These are phyloP conservation scores for Yamadazyma endophytica DNA, from an alignment of 805 yeast genomes.

Conservation along the genomic window DNA sequence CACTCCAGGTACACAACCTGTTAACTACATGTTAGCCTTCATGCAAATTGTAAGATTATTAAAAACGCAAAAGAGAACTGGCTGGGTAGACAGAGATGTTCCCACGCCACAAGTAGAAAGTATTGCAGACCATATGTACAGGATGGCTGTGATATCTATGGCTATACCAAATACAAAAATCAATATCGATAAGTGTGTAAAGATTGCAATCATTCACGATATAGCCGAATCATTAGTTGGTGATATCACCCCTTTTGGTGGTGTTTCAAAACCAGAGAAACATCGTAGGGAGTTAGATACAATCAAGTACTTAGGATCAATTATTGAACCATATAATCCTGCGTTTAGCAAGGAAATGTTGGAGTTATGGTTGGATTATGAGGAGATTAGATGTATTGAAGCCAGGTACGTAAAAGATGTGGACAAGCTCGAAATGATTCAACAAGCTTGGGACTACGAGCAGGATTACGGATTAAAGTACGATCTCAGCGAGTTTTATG, in stretches of 20 bases:
- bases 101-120: conserved; percentile 56
- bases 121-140: conserved; percentile 93
- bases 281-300: conserved; percentile 76
- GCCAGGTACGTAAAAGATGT: conserved; percentile 91
- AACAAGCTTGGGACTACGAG: conserved; percentile 84
- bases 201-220: conserved; percentile 88
- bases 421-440: conserved; percentile 84
- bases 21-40: conserved; percentile 53
- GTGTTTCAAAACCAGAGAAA: conserved; percentile 71
- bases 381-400: conserved; percentile 73
- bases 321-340: conserved; percentile 63
- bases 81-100: conserved; percentile 75
- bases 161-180: conserved; percentile 50
- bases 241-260: conserved; percentile 80
- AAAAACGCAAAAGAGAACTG: conserved; percentile 83
- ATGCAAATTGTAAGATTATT: conserved; percentile 65
- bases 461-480: conserved; percentile 52
- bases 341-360: conserved; percentile 59
- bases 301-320: conserved; percentile 56
- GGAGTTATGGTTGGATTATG: conserved; percentile 85
- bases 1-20: conserved; percentile 18
- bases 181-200: conserved; percentile 66
- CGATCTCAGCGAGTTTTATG: conserved; percentile 66
- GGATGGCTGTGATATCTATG: conserved; percentile 84
- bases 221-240: conserved; percentile 94